These are phyloP conservation scores for Hebeloma cylindrosporum DNA, from an alignment of 768 basidiomycete genomes.

Conservation along the genomic window DNA sequence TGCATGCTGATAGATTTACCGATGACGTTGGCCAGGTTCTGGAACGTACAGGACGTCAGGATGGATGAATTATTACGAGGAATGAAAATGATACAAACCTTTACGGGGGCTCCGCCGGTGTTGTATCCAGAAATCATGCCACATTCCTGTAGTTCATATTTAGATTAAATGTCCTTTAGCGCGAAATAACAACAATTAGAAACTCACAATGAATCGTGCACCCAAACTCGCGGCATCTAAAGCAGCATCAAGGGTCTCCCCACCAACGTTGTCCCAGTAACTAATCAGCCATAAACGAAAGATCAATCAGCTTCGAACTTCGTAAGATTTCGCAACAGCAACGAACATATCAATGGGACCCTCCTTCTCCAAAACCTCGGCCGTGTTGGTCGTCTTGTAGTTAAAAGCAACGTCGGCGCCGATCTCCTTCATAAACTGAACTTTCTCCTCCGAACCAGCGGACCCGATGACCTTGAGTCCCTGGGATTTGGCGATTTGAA, in stretches of 20 bases:
- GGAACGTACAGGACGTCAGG: background rate
- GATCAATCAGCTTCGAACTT: background rate
- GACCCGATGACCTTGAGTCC: slow-evolving; percentile 68
- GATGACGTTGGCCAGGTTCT: slow-evolving; percentile 42
- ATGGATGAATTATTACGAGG: background rate
- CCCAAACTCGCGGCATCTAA: slow-evolving; percentile 42
- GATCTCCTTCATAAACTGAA: slow-evolving; percentile 55
- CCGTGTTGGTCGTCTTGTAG: slow-evolving; percentile 60
- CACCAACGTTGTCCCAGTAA: slow-evolving; percentile 62
- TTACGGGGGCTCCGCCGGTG: slow-evolving; percentile 26
- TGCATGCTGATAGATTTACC: slow-evolving; percentile 39
- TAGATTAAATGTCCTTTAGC: background rate
- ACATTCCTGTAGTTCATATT: slow-evolving; percentile 33
- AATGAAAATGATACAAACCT: slow-evolving; percentile 19
- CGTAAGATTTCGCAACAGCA: background rate
- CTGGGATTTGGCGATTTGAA: slow-evolving; percentile 52
- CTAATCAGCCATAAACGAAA: slow-evolving; percentile 20
- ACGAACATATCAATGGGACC: slow-evolving; percentile 49
- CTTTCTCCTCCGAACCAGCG: slow-evolving; percentile 74
- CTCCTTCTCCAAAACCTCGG: slow-evolving; percentile 52
- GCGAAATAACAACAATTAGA: background rate
- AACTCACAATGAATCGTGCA: slow-evolving; percentile 52
- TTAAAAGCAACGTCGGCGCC: slow-evolving; percentile 74
- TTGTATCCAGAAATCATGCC: slow-evolving; percentile 44
- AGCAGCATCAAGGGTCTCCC: slow-evolving; percentile 57